Evolutionary conservation across 139 green algal genomes (phyloP), one percentile per base, ranked within the genome.

Genomic region (Chlamydomonas urium): DNA sequence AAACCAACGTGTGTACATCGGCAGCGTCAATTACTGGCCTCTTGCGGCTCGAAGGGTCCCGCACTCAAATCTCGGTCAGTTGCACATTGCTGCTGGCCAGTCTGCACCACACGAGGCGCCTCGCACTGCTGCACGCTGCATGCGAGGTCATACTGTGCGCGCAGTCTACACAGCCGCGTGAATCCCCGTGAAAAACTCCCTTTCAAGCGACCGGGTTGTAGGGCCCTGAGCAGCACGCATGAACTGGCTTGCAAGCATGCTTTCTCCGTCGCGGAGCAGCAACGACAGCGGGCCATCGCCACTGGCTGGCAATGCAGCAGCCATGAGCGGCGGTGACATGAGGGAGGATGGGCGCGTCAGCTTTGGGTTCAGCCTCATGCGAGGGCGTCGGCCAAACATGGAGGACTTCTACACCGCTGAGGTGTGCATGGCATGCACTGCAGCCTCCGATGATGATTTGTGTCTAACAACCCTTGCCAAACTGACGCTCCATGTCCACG

Each of bases 391-490:
- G 0, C 45, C 75, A 3, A 83, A 63, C 38, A 96, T 96, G 90
- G 90, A 96, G 59, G 90, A 96, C 61, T 96, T 86, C 42, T 81
- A 92, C 32, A 50, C 79, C 28, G 81, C 83, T 2, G 53, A 86
- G 76, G 85, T 87, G 29, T 17, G 42, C 10, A n/a, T 17, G 17
- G 42, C 17, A 17, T 10, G 42, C 42, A 17, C 42, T 53, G 42
- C 42, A 53, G 17, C 14, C 42, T 17, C 42, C 17, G 10, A 53
- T 53, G 14, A 53, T 17, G 42, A 10, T 17, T 53, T 17, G 14
- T 17, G 14, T n/a, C 10, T n/a, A n/a, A 17, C 42, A 53, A 62
- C 24, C 53, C 53, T 32, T 10, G 10, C 24, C 53, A 28, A 29
- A 32, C 17, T 62, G 24, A 31, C 31, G 10, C 38, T 26, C 50